Evolutionary conservation across 495 filamentous ascomycete genomes (phyloP).

Genomic region (Entonaema liquescens): DNA sequence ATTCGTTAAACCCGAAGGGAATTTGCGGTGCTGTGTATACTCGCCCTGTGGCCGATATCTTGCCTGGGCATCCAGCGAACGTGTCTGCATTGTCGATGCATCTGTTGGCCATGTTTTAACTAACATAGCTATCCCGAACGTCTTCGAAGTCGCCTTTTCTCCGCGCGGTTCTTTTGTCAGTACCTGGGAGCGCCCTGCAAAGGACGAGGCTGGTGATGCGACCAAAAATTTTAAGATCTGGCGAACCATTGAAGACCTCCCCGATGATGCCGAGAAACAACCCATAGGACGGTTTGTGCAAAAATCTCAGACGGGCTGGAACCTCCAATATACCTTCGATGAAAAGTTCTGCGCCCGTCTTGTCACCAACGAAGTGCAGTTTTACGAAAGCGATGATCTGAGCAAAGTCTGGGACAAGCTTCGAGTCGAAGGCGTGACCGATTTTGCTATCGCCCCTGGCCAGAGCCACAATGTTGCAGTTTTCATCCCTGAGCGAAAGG

Average conservation of each 20-base stretch:
- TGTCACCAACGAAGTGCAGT: conserved; percentile 97
- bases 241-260: conserved; percentile 71
- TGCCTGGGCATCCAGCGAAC: conserved; percentile 90
- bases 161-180: conserved; percentile 90
- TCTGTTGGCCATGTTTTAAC: conserved; percentile 80
- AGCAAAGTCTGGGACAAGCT: conserved; percentile 93
- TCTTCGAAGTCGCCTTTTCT: conserved; percentile 94
- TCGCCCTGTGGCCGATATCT: conserved; percentile 95
- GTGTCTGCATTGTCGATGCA: conserved; percentile 84
- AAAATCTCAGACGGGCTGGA: conserved; percentile 95
- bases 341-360: conserved; percentile 90
- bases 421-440: conserved; percentile 86
- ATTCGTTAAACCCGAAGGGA: conserved; percentile 90
- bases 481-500: conserved; percentile 95
- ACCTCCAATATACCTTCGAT: conserved; percentile 94
- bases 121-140: conserved; percentile 77
- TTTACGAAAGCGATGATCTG: conserved; percentile 88
- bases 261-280: conserved; percentile 66
- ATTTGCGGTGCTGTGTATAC: conserved; percentile 91
- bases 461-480: conserved; percentile 89
- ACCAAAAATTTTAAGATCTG: conserved; percentile 97
- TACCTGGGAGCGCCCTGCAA: conserved; percentile 93
- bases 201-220: conserved; percentile 92
- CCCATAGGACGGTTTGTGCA: conserved; percentile 92
- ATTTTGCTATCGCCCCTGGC: conserved; percentile 90